These are phyloP conservation scores for Melampsora larici-populina DNA, from an alignment of 1,284 basidiomycete genomes.

Conservation along the genomic window DNA sequence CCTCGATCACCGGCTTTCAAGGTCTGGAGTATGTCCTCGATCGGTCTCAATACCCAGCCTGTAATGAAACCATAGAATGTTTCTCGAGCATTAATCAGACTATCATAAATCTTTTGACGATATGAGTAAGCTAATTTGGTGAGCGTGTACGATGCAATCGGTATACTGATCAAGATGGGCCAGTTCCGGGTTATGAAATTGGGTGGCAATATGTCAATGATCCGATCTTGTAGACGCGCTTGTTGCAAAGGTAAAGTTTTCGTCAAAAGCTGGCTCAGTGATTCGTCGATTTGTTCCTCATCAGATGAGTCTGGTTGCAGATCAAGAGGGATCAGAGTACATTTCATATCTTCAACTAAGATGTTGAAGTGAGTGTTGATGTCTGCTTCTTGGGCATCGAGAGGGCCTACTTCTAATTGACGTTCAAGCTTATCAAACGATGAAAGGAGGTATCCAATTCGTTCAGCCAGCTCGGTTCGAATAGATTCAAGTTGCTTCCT, in stretches of 20 bases:
- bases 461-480: conserved; percentile 13
- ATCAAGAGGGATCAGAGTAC: not conserved
- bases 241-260: conserved; percentile 1
- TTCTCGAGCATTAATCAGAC: conserved; percentile 56
- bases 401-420: not conserved
- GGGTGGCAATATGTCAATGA: conserved; percentile 12
- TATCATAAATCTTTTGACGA: conserved; percentile 16
- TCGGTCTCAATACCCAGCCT: conserved; percentile 82
- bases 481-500: conserved; percentile 13
- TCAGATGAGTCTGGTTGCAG: not conserved
- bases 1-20: conserved; percentile 71
- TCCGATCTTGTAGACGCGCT: not conserved
- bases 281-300: not conserved
- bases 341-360: conserved; percentile 13
- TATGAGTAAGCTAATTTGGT: conserved; percentile 17
- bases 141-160: conserved; percentile 14
- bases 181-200: conserved; percentile 23
- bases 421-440: conserved; percentile 14
- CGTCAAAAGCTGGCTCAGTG: conserved; percentile 18
- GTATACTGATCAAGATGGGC: conserved; percentile 28
- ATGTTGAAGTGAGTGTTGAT: not conserved
- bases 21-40: conserved; percentile 77
- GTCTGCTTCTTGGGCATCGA: not conserved
- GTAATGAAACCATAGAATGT: conserved; percentile 72
- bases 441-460: conserved; percentile 18